Conservation (phyloP, 768 basidiomycete genomes). For the Phallus indusiatus region DNA sequence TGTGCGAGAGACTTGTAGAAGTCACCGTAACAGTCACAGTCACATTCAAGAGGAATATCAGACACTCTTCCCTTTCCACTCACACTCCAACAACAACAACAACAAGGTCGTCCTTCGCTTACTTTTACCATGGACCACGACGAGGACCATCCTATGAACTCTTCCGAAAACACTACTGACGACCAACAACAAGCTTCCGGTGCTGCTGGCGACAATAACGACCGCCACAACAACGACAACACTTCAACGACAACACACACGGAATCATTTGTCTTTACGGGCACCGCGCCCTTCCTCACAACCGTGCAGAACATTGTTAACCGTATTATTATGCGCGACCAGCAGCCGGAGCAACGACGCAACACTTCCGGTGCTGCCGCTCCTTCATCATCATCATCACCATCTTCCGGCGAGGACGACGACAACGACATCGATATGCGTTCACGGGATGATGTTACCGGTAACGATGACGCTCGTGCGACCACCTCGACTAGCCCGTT, state of each 20-base stretch:
- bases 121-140: background rate
- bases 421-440: background rate
- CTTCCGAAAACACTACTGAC: background rate
- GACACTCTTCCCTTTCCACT: background rate
- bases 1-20: background rate
- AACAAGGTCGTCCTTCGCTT: background rate
- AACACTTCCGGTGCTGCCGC: background rate
- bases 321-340: background rate
- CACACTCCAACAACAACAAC: background rate
- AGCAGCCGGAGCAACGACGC: background rate
- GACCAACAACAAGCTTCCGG: background rate
- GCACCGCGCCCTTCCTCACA: slow-evolving; percentile 2
- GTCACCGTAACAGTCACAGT: background rate
- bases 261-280: slow-evolving; percentile 3
- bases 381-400: background rate
- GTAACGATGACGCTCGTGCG: background rate
- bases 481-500: background rate
- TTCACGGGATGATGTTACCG: background rate
- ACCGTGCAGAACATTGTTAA: slow-evolving; percentile 7
- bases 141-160: background rate
- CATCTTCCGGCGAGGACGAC: background rate
- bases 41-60: no score
- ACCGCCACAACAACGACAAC: background rate
- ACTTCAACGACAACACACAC: background rate
- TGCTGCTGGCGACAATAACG: background rate